phyloP scores from a whole-genome alignment of 1,139 yeast genomes.

The Debaryomyces udenii region DNA sequence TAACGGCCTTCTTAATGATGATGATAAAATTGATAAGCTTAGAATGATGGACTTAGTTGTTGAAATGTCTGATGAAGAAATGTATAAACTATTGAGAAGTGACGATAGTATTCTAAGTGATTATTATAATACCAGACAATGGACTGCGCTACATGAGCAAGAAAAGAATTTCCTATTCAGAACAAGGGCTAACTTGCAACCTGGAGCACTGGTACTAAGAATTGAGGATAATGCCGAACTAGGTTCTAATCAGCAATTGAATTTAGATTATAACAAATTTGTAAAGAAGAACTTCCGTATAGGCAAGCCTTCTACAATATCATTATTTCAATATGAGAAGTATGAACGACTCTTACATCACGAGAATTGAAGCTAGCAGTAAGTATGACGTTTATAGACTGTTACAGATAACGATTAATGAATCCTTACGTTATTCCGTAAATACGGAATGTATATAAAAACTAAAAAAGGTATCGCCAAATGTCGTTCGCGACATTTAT shows the following conservation, averaged over 20 bases:
- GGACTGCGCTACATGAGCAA: conserved; percentile 20
- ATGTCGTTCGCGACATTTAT: no score
- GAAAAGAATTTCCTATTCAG: conserved; percentile 20
- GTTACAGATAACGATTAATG: no score
- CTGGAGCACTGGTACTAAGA: conserved; percentile 18
- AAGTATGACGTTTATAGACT: no score
- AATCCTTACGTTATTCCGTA: no score
- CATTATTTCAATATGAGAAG: conserved; percentile 27
- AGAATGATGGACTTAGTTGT: conserved; percentile 12
- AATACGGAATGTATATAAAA: no score
- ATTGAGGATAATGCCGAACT: conserved; percentile 22
- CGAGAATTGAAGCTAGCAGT: neutral
- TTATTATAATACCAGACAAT: conserved; percentile 19
- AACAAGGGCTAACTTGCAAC: neutral
- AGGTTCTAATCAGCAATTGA: conserved; percentile 13
- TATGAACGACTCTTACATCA: conserved; percentile 23
- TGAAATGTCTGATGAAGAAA: conserved; percentile 23
- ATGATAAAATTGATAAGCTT: conserved; percentile 13
- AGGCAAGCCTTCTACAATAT: conserved; percentile 25
- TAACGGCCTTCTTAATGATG: conserved; percentile 13
- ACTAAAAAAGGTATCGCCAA: no score
- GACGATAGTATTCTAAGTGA: conserved; percentile 21
- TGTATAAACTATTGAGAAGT: conserved; percentile 18
- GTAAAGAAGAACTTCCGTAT: conserved; percentile 22
- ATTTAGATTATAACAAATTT: conserved; percentile 21